phyloP scores from a whole-genome alignment of 495 filamentous ascomycete genomes.

The Tuber aestivum region DNA sequence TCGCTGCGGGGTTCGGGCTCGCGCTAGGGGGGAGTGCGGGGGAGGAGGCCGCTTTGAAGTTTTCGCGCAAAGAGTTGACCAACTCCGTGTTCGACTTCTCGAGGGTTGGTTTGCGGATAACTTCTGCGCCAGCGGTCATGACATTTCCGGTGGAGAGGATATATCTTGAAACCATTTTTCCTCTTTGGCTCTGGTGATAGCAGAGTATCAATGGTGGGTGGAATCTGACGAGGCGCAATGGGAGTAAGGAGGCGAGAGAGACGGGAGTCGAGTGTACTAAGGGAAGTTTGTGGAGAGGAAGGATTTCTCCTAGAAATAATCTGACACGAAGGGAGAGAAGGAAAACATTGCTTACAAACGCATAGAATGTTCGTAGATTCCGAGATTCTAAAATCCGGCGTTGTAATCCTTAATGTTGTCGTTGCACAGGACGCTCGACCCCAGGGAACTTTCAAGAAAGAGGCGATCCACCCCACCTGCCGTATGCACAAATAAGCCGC shows the following conservation, averaged over 20 bases:
- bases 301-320: background rate
- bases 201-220: background rate
- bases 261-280: background rate
- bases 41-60: slow-evolving; percentile 28
- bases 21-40: slow-evolving; percentile 1
- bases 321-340: background rate
- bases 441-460: background rate
- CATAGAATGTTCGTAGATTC: background rate
- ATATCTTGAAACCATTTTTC: slow-evolving; percentile 22
- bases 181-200: background rate
- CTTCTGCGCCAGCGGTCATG: slow-evolving; percentile 41
- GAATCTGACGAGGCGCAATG: background rate
- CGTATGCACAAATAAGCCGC: slow-evolving; percentile 2
- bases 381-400: background rate
- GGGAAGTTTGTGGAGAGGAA: background rate
- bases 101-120: slow-evolving; percentile 40
- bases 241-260: background rate
- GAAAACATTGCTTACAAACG: background rate
- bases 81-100: slow-evolving; percentile 36
- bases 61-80: slow-evolving; percentile 37
- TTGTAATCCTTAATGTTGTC: background rate
- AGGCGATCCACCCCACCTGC: background rate
- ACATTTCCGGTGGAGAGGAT: slow-evolving; percentile 39
- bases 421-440: background rate
- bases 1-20: slow-evolving; percentile 2